A percentile compares a stretch with the other conserved stretches of the same genome.
Conservation (phyloP, 108 stramenopile species). For the Pseudonitzschia delicatissima region DNA sequence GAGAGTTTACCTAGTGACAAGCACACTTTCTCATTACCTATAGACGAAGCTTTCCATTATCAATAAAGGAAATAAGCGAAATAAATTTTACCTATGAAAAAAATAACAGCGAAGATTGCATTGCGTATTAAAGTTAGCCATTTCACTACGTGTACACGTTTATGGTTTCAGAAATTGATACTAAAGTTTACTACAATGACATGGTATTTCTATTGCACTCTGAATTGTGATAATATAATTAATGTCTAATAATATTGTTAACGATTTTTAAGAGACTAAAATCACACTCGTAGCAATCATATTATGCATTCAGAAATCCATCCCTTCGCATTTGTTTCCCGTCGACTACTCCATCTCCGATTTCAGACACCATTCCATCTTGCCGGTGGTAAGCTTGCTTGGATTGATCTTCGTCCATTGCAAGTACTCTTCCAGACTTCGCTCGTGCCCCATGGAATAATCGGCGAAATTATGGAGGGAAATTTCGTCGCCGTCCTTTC, state of each 20-base stretch:
- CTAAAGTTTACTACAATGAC: neutral
- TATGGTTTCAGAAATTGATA: neutral
- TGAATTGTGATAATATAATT: neutral
- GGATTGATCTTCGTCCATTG: conserved; percentile 58
- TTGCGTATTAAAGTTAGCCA: no score
- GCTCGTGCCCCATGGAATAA: conserved; percentile 55
- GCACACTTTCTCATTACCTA: no score
- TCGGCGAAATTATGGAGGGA: conserved; percentile 48
- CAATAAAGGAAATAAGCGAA: no score
- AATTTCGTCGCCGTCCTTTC: conserved; percentile 27
- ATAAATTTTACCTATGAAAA: no score
- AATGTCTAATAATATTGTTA: no score
- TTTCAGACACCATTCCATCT: conserved; percentile 64
- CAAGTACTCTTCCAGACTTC: conserved; percentile 56
- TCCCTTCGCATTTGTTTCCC: neutral
- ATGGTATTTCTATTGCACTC: neutral
- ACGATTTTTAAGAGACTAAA: no score
- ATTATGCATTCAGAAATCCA: neutral
- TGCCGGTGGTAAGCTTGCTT: conserved; percentile 33
- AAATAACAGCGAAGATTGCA: no score
- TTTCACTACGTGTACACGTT: no score
- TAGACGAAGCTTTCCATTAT: no score
- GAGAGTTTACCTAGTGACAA: no score
- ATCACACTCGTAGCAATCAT: no score
- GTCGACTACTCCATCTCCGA: conserved; percentile 29